Percentiles rank a stretch among this genome's conserved stretches.
Evolutionary conservation across 257 asterid species (phyloP).

Genomic region (Misopates orontium): DNA sequence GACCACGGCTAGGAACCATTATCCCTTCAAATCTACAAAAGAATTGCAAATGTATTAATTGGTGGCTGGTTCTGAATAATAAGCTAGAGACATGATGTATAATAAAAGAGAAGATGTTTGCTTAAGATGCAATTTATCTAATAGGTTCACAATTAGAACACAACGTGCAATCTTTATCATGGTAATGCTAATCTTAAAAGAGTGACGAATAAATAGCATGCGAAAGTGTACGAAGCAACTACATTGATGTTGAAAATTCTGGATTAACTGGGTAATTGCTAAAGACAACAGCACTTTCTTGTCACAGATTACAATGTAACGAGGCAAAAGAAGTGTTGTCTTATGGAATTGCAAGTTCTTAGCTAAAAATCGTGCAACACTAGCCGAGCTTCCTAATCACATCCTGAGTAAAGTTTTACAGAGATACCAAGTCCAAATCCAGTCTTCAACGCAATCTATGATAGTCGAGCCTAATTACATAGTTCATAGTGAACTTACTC

Average conservation of each 20-base stretch:
- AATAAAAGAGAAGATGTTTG: too few species aligned
- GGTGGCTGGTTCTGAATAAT: background rate
- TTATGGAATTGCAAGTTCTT: too few species aligned
- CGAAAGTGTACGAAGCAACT: too few species aligned
- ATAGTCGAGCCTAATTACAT: background rate
- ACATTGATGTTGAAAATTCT: too few species aligned
- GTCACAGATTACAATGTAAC: too few species aligned
- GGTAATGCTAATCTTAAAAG: background rate
- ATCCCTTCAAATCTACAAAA: conserved; percentile 79
- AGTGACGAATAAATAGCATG: too few species aligned
- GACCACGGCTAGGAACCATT: conserved; percentile 95
- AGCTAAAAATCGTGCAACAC: background rate
- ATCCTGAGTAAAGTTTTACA: background rate
- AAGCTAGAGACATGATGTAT: background rate
- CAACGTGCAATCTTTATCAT: background rate
- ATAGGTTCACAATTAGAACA: background rate
- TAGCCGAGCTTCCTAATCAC: background rate
- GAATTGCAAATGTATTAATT: background rate
- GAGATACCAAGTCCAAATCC: conserved; percentile 9
- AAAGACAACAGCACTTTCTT: too few species aligned
- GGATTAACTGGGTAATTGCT: too few species aligned
- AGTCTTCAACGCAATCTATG: background rate
- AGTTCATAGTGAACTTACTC: background rate
- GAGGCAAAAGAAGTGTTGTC: too few species aligned
- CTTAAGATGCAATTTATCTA: background rate